These are phyloP conservation scores for Cucurbita ficifolia DNA, from an alignment of 306 rosid species.

Conservation along the genomic window DNA sequence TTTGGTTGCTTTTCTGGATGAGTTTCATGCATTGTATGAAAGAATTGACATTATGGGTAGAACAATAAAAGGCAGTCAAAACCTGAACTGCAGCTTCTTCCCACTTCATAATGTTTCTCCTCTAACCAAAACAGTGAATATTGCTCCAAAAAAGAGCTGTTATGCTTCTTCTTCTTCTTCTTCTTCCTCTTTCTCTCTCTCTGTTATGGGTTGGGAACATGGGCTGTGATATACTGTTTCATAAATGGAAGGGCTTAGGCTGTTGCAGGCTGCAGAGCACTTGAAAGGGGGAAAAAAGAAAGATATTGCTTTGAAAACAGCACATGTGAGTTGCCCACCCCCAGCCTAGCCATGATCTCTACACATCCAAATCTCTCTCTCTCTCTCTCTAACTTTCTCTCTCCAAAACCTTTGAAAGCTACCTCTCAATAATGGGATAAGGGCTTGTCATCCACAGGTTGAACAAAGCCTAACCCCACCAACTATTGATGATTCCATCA, in stretches of 20 bases:
- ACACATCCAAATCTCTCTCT: background rate
- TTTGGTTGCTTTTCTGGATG: background rate
- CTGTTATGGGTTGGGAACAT: background rate
- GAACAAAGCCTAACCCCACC: background rate
- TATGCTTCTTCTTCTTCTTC: background rate
- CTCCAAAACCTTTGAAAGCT: background rate
- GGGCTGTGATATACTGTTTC: background rate
- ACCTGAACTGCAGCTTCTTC: background rate
- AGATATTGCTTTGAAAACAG: background rate
- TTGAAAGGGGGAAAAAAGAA: background rate
- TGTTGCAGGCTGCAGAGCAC: background rate
- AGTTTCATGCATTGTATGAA: background rate
- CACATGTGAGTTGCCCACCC: background rate
- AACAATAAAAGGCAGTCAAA: background rate
- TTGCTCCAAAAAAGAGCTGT: background rate
- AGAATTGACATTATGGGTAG: background rate
- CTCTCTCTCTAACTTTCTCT: background rate
- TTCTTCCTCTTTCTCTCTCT: background rate
- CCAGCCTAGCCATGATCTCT: background rate
- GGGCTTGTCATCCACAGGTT: background rate
- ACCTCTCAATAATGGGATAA: conserved; percentile 3
- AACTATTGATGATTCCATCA: background rate
- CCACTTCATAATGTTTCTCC: background rate
- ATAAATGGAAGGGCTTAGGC: background rate
- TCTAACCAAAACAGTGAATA: background rate